A percentile compares a stretch with the other conserved stretches of the same genome.
phyloP scores from a whole-genome alignment of 768 basidiomycete genomes.

The Leucosporidium yakuticum region DNA sequence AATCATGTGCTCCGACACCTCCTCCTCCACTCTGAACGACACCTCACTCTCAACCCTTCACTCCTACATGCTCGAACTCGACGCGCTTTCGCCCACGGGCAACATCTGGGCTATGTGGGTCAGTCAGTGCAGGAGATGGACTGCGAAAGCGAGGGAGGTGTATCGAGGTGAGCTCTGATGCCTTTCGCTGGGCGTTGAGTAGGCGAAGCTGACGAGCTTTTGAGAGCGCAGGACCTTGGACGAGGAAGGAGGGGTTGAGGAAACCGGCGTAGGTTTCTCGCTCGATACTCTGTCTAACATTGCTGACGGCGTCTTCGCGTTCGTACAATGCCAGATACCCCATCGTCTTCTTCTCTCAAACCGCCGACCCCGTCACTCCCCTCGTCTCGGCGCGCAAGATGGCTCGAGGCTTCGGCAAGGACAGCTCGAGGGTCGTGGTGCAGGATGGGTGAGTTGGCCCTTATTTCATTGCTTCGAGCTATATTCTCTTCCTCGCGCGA shows the following conservation, averaged over 20 bases:
- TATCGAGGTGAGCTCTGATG: constrained; percentile 8
- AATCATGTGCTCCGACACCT: constrained; percentile 34
- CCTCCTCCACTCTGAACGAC: background rate
- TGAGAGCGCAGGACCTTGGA: constrained; percentile 28
- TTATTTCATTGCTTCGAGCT: too few species aligned
- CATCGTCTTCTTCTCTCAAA: constrained; percentile 28
- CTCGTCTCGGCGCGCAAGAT: constrained; percentile 21
- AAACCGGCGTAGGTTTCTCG: constrained; percentile 25
- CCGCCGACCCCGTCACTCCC: constrained; percentile 36
- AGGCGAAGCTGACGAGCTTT: background rate
- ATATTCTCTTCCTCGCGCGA: background rate
- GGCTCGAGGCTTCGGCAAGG: constrained; percentile 16
- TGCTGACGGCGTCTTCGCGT: background rate
- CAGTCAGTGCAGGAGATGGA: constrained; percentile 24
- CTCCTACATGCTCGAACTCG: constrained; percentile 15
- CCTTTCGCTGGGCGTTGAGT: too few species aligned
- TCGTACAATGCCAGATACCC: constrained; percentile 5
- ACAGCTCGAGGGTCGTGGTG: constrained; percentile 25
- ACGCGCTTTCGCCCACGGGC: constrained; percentile 10
- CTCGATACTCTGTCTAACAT: too few species aligned
- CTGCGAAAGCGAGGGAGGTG: constrained; percentile 12
- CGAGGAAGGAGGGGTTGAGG: constrained; percentile 15
- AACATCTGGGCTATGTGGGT: constrained; percentile 32
- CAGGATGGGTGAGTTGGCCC: constrained; percentile 22
- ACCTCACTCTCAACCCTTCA: constrained; percentile 1